Base-by-base conservation (phyloP, 2,329 filamentous ascomycete genomes). In the Diaporthe sp. region DNA sequence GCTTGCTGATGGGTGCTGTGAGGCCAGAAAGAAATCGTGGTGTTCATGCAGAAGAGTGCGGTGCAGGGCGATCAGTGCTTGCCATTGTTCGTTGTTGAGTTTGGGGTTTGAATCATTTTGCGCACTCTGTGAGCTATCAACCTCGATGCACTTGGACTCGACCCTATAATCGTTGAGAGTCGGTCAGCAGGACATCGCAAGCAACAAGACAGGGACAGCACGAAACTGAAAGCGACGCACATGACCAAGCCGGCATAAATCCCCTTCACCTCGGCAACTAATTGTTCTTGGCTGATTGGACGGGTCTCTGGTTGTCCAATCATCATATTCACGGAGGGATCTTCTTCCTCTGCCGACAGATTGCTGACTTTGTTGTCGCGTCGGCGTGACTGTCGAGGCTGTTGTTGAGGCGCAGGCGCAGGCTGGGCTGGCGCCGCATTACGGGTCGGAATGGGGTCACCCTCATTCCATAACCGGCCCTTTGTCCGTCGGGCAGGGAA, bases 231-330 rank as follows among this genome's bases (percentile, higher is more conserved):
- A 12, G 13, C 10, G 9, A 68, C 63, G 6, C 19, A 68, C 91
- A 97, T 94, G 0, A 95, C 92, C 0, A 98, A 83, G 0, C 94
- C 95, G 0, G 92, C 92, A 78, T 98, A 97, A 4, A 97, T 97
- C 0, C 92, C 92, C 73, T 95, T 95, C 0, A 97, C 93, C 78
- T 98, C 95, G 0, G 92, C 91, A 0, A 94, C 90, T 0, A 98
- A 86, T 77, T 97, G 93, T 0, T 95, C 92, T 75, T 94, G 92
- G 0, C 92, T 92, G 10, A 97, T 95, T 0, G 91, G 89, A 0
- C 92, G 84, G 0, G 92, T 94, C 68, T 92, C 88, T 0, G 89
- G 91, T 77, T 94, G 89, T 17, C 80, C 79, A 13, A 81, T 77
- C 30, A 81, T 68, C 15, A 72, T 58, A 74, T 75, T 25, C 27